phyloP scores from a whole-genome alignment of 1,284 basidiomycete species.

The Fomitiporia mediterranea region DNA sequence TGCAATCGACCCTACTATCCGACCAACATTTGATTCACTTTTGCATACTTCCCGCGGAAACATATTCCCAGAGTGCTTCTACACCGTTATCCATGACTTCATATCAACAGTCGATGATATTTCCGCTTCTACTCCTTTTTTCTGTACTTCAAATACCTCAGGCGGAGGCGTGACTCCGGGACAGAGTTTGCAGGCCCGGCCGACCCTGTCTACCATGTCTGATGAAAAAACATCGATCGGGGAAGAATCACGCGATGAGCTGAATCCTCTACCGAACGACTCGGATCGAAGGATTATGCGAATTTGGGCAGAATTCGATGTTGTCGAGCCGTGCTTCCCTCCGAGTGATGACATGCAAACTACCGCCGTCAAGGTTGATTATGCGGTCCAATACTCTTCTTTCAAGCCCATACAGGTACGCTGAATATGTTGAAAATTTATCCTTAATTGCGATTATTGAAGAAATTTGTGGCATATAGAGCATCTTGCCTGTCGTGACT shows the following conservation, averaged over 20 bases:
- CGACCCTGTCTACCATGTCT: no score
- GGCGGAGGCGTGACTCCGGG: constrained; percentile 29
- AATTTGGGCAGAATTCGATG: constrained; percentile 79
- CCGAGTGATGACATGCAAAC: constrained; percentile 45
- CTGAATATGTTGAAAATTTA: constrained; percentile 7
- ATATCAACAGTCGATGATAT: constrained; percentile 76
- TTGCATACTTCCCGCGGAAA: constrained; percentile 72
- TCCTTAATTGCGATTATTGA: background rate
- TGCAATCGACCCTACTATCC: constrained; percentile 65
- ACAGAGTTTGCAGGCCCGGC: constrained; percentile 28
- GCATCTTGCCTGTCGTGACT: constrained; percentile 72
- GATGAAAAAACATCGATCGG: constrained; percentile 27
- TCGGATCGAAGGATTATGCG: constrained; percentile 75
- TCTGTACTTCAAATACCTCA: constrained; percentile 34
- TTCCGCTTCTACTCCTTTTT: constrained; percentile 41
- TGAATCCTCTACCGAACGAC: constrained; percentile 56
- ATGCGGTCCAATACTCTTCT: constrained; percentile 34
- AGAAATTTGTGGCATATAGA: constrained; percentile 37
- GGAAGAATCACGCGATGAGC: constrained; percentile 26
- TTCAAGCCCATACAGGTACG: constrained; percentile 60
- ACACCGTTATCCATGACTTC: constrained; percentile 91
- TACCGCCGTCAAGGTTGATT: constrained; percentile 53
- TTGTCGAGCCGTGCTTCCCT: constrained; percentile 65
- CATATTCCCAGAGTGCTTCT: constrained; percentile 90
- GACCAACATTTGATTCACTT: constrained; percentile 84